Conservation (phyloP, 176 grass and related monocot species). For the Bonia amplexicaulis region DNA sequence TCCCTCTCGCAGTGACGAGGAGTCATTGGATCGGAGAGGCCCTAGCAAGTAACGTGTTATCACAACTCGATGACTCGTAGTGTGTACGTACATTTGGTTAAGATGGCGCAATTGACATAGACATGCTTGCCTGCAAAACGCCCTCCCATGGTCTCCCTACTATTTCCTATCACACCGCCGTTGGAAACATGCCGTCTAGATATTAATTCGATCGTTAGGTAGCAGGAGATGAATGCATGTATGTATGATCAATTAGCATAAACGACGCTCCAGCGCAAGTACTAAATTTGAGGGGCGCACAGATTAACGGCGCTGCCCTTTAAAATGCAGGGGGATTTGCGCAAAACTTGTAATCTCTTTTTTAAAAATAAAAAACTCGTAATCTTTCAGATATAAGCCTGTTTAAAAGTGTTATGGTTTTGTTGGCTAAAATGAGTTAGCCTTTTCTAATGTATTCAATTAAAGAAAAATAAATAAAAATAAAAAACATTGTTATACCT, state of each 20-base stretch:
- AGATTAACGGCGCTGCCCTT: not conserved
- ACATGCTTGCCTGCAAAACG: not conserved
- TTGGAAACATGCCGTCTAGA: not conserved
- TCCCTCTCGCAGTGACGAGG: slow-evolving; percentile 21
- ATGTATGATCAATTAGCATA: not conserved
- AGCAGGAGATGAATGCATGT: not conserved
- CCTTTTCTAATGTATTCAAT: too few relatives aligned
- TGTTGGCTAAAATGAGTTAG: too few relatives aligned
- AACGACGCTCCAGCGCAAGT: not conserved
- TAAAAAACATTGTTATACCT: too few relatives aligned
- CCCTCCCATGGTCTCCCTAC: not conserved
- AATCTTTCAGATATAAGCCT: not conserved
- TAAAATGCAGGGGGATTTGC: not conserved
- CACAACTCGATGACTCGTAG: slow-evolving; percentile 9
- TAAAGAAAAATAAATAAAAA: too few relatives aligned
- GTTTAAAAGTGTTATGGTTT: too few relatives aligned
- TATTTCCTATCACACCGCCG: not conserved
- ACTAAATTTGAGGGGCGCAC: not conserved
- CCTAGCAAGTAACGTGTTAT: slow-evolving; percentile 37
- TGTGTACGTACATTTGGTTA: slow-evolving; percentile 42
- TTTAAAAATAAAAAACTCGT: not conserved
- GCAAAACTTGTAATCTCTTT: not conserved
- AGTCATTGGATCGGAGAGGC: slow-evolving; percentile 10
- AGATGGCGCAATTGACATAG: slow-evolving; percentile 26
- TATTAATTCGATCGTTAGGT: not conserved